Evolutionary conservation across 2,329 filamentous ascomycete genomes (phyloP).

Genomic region (Pestalotiopsis sp.): DNA sequence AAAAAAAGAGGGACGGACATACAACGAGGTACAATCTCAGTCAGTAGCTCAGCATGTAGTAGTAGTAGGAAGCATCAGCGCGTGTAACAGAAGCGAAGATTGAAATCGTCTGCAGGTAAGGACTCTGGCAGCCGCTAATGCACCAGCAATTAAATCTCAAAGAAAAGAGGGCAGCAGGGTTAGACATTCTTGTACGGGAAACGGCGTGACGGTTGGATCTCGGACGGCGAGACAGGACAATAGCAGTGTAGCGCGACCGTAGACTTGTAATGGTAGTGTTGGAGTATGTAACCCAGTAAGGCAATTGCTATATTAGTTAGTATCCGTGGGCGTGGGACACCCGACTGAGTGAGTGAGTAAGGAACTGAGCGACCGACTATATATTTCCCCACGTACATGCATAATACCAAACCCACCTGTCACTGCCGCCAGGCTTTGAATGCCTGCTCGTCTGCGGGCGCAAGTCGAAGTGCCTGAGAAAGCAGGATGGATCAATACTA

Average conservation of each 20-base stretch:
- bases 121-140: slow-evolving; percentile 41
- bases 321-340: not conserved
- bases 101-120: slow-evolving; percentile 29
- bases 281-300: not conserved
- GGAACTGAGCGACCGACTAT: slow-evolving; percentile 22
- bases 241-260: not conserved
- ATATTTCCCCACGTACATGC: slow-evolving; percentile 35
- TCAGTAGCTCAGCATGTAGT: too few relatives aligned
- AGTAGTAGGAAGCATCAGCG: too few relatives aligned
- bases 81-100: not conserved
- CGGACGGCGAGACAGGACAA: slow-evolving; percentile 17
- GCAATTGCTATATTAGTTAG: slow-evolving; percentile 17
- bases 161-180: slow-evolving; percentile 15
- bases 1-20: not conserved
- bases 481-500: not conserved
- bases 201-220: slow-evolving; percentile 21
- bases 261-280: not conserved
- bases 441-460: slow-evolving; percentile 33
- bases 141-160: slow-evolving; percentile 38
- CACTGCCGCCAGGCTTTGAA: slow-evolving; percentile 34
- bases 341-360: not conserved
- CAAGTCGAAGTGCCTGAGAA: slow-evolving; percentile 21
- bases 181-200: slow-evolving; percentile 34
- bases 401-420: slow-evolving; percentile 26
- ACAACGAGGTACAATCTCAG: too few relatives aligned